Evolutionary conservation across 139 green algal species (phyloP).

Genomic region (Coelastrella sp.): DNA sequence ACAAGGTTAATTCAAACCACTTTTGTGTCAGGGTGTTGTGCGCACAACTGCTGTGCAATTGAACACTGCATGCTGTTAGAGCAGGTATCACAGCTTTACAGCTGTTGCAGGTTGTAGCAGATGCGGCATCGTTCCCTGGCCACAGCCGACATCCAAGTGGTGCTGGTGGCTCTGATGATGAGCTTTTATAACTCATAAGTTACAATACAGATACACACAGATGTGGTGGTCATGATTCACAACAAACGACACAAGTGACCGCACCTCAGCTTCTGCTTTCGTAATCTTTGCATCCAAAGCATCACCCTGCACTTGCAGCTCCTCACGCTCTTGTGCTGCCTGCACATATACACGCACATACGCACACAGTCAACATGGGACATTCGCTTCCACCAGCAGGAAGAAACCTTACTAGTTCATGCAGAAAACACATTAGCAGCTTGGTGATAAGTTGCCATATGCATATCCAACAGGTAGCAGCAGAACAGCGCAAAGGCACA

Average conservation of each 20-base stretch:
- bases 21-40: too few species aligned
- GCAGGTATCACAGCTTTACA: too few species aligned
- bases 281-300: slow-evolving; percentile 75
- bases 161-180: background rate
- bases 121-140: too few species aligned
- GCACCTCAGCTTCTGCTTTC: slow-evolving; percentile 50
- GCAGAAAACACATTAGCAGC: background rate
- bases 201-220: background rate
- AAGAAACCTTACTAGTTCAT: too few species aligned
- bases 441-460: background rate
- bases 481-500: background rate
- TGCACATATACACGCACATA: slow-evolving; percentile 43
- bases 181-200: background rate
- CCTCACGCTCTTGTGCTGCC: slow-evolving; percentile 86
- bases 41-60: background rate
- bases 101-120: too few species aligned
- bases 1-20: too few species aligned
- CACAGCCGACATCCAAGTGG: too few species aligned
- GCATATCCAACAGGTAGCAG: background rate
- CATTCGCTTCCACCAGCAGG: too few species aligned
- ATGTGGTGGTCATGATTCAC: too few species aligned
- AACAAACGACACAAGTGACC: too few species aligned
- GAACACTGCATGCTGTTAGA: background rate
- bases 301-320: slow-evolving; percentile 80
- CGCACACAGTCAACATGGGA: too few species aligned